Conservation (phyloP, 73 alveolate genomes). For the Symbiodinium pilosum region DNA sequence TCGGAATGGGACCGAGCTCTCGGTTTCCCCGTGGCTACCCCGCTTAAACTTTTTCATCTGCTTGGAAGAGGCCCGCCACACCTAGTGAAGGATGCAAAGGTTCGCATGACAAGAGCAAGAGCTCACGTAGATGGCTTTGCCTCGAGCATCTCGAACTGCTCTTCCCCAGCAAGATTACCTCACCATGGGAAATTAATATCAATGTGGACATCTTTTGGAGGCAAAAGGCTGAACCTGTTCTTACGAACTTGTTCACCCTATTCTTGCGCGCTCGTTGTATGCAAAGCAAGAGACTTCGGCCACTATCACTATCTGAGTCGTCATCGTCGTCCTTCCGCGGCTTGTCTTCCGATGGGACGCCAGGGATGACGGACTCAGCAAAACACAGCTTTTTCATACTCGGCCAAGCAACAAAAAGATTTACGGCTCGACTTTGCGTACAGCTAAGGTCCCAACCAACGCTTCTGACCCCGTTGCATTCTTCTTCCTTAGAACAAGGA, state of each 20-base stretch:
- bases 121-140: background rate
- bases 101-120: too few species aligned
- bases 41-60: slow-evolving; percentile 50
- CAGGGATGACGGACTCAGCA: slow-evolving; percentile 46
- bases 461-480: background rate
- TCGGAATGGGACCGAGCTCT: slow-evolving; percentile 67
- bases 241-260: too few species aligned
- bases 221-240: too few species aligned
- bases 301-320: slow-evolving; percentile 61
- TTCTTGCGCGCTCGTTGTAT: too few species aligned
- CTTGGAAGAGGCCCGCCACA: background rate
- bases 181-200: too few species aligned
- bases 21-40: slow-evolving; percentile 34
- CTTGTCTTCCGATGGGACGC: slow-evolving; percentile 78
- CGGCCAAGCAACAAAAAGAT: background rate
- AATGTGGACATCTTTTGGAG: too few species aligned
- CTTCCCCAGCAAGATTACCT: slow-evolving; percentile 30
- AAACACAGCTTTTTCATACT: background rate
- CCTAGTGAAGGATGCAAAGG: too few species aligned
- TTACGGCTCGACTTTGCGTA: background rate
- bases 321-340: slow-evolving; percentile 56
- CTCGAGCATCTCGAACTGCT: slow-evolving; percentile 44
- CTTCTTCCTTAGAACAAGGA: background rate
- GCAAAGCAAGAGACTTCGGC: background rate
- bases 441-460: background rate